Percentiles rank a stretch among this genome's conserved stretches.
Conservation (phyloP, 2,329 filamentous ascomycete genomes). For the Blastomyces emzantsi region DNA sequence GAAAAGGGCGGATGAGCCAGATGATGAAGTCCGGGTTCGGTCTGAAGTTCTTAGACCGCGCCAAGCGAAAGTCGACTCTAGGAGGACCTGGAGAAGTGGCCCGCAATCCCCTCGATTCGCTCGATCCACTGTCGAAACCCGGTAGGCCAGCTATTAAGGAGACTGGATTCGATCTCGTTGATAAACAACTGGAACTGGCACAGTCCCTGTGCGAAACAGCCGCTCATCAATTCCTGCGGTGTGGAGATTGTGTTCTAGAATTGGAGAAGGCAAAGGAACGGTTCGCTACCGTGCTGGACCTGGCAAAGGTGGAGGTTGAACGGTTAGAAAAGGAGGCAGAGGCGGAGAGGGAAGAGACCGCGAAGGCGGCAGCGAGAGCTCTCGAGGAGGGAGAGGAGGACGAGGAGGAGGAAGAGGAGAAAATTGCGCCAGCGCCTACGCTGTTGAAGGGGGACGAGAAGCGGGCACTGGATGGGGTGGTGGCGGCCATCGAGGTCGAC, state of each 20-base stretch:
- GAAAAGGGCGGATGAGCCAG: slow-evolving; percentile 63
- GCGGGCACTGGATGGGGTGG: slow-evolving; percentile 13
- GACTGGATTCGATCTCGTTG: slow-evolving; percentile 59
- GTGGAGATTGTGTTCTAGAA: slow-evolving; percentile 74
- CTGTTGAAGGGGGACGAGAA: slow-evolving; percentile 7
- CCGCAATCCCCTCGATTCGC: slow-evolving; percentile 24
- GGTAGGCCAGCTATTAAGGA: slow-evolving; percentile 42
- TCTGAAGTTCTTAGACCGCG: slow-evolving; percentile 13
- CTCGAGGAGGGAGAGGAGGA: not conserved
- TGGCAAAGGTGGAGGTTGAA: slow-evolving; percentile 52
- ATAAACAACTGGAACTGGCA: slow-evolving; percentile 69
- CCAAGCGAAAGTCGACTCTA: slow-evolving; percentile 4
- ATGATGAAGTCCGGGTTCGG: slow-evolving; percentile 22
- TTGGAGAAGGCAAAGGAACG: slow-evolving; percentile 59
- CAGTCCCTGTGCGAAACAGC: slow-evolving; percentile 77
- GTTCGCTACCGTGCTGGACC: slow-evolving; percentile 54
- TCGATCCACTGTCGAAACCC: slow-evolving; percentile 20
- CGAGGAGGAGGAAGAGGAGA: slow-evolving; percentile 6
- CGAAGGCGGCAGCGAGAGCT: slow-evolving; percentile 1
- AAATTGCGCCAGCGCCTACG: slow-evolving; percentile 1
- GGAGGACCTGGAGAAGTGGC: not conserved
- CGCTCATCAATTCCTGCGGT: slow-evolving; percentile 80
- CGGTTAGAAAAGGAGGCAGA: slow-evolving; percentile 46
- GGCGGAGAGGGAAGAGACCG: slow-evolving; percentile 13
- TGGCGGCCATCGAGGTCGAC: slow-evolving; percentile 29